phyloP scores from a whole-genome alignment of 2,329 filamentous ascomycete genomes.

The Lachnellula suecica region DNA sequence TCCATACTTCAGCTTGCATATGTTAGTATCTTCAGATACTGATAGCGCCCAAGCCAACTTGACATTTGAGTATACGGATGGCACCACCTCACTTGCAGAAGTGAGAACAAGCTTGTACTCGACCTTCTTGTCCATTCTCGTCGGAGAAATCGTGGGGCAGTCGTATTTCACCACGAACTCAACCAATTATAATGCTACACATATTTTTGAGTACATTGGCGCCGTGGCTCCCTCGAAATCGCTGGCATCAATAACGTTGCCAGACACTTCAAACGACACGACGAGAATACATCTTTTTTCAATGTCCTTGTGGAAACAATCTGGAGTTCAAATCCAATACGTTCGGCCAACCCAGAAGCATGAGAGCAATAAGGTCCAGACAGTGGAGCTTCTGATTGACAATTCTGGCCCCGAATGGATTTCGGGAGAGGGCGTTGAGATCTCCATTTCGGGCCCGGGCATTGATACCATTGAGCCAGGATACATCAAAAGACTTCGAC shows the following conservation, averaged over 20 bases:
- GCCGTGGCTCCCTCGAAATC: constrained; percentile 38
- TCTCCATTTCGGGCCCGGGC: constrained; percentile 34
- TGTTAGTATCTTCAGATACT: constrained; percentile 43
- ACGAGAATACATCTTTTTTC: constrained; percentile 44
- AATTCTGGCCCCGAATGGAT: constrained; percentile 39
- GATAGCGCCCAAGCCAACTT: constrained; percentile 39
- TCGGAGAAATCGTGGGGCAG: constrained; percentile 45
- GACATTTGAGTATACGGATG: constrained; percentile 43
- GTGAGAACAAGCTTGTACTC: constrained; percentile 45
- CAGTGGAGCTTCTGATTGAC: constrained; percentile 41
- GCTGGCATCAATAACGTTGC: constrained; percentile 40
- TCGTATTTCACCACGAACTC: constrained; percentile 39
- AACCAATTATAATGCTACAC: constrained; percentile 42
- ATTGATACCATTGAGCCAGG: constrained; percentile 45
- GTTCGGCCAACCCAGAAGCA: constrained; percentile 45
- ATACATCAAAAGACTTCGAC: constrained; percentile 40
- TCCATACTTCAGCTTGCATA: constrained; percentile 42
- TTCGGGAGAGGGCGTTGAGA: constrained; percentile 29
- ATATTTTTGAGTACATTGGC: constrained; percentile 46
- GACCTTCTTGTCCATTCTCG: constrained; percentile 43
- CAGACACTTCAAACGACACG: constrained; percentile 36
- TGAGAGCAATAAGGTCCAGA: constrained; percentile 35
- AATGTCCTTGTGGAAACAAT: constrained; percentile 39
- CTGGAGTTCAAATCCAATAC: constrained; percentile 36
- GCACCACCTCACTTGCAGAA: constrained; percentile 39